Base-by-base conservation (phyloP, 2,329 filamentous ascomycete genomes). In the Monilinia aucupariae region DNA sequence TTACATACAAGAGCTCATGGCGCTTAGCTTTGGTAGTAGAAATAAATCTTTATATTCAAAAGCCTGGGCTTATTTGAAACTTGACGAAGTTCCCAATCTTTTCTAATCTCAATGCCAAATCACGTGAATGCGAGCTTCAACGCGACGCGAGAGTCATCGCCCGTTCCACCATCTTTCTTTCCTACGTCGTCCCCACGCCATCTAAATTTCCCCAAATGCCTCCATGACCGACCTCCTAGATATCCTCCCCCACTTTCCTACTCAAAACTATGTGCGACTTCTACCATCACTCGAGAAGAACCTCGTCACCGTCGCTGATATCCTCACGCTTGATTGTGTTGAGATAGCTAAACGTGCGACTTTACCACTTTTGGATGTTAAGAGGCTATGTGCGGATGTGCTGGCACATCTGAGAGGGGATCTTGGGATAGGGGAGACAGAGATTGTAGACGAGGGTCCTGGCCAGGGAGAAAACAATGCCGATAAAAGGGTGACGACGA, bases 341-440 rank as follows among this genome's bases (percentile, higher is more conserved):
- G 89, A 96, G 72, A 85, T 97, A 68, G 91, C 91, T 63, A 94
- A 90, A 78, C 88, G 91, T 74, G 92, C 92, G 56, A 87, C 88
- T 67, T 80, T 96, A 22, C 91, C 93, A 3, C 80, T 93, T 9
- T 82, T 88, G 47, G 91, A 97, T 72, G 81, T 97, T 69, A 89
- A 87, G 75, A 85, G 86, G 65, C 80, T 97, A 43, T 82, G 85
- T 66, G 81, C 82, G 62, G 86, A 86, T 61, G 78, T 96, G 39
- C 77, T 91, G 41, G 78, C 79, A 32, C 86, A 84, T 15, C 78
- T 96, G 41, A 87, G 91, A 68, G 78, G 78, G 22, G 85, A 92
- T 70, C 59, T 74, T 15, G 71, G 70, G 10, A 59, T 71, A 62
- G 63, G 22, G 15, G 51, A 49, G 49, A 43, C 17, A 55, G 22